phyloP scores from a whole-genome alignment of 768 basidiomycete species.

The Dentipellis fragilis region DNA sequence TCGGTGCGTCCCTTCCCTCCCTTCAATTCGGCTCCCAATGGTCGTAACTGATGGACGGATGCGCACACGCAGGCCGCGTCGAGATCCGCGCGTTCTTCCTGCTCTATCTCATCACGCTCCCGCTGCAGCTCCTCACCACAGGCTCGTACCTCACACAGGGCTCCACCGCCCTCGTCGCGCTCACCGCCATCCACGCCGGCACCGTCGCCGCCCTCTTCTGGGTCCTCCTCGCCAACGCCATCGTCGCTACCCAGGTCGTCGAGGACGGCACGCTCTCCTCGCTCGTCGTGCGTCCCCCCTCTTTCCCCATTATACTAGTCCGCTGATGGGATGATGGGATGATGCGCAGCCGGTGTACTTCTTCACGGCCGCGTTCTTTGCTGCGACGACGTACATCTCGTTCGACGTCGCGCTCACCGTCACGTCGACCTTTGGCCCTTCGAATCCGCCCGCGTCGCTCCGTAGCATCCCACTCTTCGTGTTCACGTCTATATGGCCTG shows the following conservation, averaged over 20 bases:
- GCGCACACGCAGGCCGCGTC: conserved; percentile 58
- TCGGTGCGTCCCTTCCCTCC: conserved; percentile 35
- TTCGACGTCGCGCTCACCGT: conserved; percentile 72
- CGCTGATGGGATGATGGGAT: background rate
- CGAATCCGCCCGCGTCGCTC: conserved; percentile 45
- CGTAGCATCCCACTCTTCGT: conserved; percentile 72
- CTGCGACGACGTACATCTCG: conserved; percentile 70
- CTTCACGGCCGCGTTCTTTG: conserved; percentile 50
- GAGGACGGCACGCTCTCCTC: conserved; percentile 81
- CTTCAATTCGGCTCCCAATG: background rate
- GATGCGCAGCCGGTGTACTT: conserved; percentile 49
- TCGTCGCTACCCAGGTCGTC: conserved; percentile 82
- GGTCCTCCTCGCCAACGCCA: conserved; percentile 62
- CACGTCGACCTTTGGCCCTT: conserved; percentile 49
- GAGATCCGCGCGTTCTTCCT: conserved; percentile 61
- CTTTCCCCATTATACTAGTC: background rate
- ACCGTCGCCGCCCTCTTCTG: conserved; percentile 72
- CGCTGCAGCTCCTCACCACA: conserved; percentile 73
- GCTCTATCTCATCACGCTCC: conserved; percentile 62
- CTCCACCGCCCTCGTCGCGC: conserved; percentile 50
- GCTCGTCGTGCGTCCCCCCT: conserved; percentile 40
- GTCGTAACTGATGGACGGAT: background rate
- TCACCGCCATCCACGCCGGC: conserved; percentile 77
- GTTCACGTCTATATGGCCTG: conserved; percentile 73
- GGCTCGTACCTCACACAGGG: conserved; percentile 77